These are phyloP conservation scores for Aspergillus sp. DNA, from an alignment of 2,329 filamentous ascomycete species.

Conservation along the genomic window DNA sequence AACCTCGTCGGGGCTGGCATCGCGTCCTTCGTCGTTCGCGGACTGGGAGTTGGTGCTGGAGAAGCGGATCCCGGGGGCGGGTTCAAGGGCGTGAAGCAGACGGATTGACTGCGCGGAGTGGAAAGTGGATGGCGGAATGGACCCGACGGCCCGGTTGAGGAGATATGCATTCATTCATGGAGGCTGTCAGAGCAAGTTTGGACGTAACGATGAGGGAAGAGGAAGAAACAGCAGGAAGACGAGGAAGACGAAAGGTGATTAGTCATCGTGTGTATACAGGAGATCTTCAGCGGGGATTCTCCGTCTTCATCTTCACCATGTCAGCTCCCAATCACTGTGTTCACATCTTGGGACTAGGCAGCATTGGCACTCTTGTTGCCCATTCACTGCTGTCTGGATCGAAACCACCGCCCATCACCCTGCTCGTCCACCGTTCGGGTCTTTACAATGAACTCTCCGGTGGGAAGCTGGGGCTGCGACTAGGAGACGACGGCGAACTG, in stretches of 20 bases:
- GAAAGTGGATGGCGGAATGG: constrained; percentile 62
- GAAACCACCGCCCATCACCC: too few relatives aligned
- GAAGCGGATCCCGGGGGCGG: constrained; percentile 68
- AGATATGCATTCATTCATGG: constrained; percentile 75
- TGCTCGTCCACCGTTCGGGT: too few relatives aligned
- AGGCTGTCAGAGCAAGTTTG: background rate
- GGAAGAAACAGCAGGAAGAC: background rate
- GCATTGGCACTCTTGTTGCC: too few relatives aligned
- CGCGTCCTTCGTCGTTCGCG: background rate
- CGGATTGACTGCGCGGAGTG: constrained; percentile 64
- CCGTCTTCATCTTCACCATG: too few relatives aligned
- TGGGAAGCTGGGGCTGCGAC: too few relatives aligned
- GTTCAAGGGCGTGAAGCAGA: constrained; percentile 68
- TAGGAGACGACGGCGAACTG: too few relatives aligned
- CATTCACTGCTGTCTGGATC: too few relatives aligned
- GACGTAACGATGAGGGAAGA: background rate
- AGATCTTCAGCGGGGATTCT: too few relatives aligned
- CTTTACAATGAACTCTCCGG: too few relatives aligned
- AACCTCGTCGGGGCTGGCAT: constrained; percentile 27
- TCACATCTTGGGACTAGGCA: too few relatives aligned
- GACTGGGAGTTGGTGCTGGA: constrained; percentile 53
- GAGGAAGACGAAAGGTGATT: background rate
- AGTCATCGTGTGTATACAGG: too few relatives aligned
- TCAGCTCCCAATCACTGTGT: too few relatives aligned
- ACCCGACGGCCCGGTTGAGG: constrained; percentile 73